Percentiles rank a stretch among this genome's conserved stretches.
These are phyloP conservation scores for Linum trigynum DNA, from an alignment of 345 rosid species.

Conservation along the genomic window DNA sequence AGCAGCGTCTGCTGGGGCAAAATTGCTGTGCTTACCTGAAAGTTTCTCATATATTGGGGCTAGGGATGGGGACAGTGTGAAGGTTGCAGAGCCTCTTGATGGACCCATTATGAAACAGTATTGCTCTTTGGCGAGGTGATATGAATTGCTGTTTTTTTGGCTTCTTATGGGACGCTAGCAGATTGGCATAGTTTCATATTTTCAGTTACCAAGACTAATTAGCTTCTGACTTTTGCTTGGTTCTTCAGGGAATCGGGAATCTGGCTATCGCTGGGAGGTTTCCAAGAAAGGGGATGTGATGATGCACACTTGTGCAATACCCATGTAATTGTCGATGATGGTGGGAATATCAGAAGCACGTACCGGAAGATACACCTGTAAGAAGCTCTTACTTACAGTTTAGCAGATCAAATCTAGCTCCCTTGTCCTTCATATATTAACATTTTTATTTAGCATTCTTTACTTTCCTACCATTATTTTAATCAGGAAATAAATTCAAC, in stretches of 20 bases:
- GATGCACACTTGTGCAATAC: slow-evolving; percentile 66
- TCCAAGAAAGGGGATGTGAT: slow-evolving; percentile 72
- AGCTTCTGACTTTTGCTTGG: background rate
- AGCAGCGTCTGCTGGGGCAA: slow-evolving; percentile 76
- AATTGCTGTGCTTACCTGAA: slow-evolving; percentile 83
- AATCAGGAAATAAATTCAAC: too few relatives aligned
- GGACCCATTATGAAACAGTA: slow-evolving; percentile 79
- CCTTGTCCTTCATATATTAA: background rate
- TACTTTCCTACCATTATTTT: background rate
- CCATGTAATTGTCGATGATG: slow-evolving; percentile 71
- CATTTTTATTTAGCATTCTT: background rate
- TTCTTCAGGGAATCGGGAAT: slow-evolving; percentile 50
- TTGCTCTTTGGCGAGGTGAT: slow-evolving; percentile 78
- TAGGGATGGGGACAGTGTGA: slow-evolving; percentile 58
- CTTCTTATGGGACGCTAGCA: background rate
- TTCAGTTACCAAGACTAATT: background rate
- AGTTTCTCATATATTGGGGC: slow-evolving; percentile 67
- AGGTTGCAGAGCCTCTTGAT: slow-evolving; percentile 61
- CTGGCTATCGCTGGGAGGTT: slow-evolving; percentile 94
- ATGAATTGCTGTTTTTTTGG: background rate
- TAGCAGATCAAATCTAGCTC: background rate
- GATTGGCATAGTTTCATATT: background rate
- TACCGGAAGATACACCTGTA: slow-evolving; percentile 81
- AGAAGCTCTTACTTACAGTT: slow-evolving; percentile 2
- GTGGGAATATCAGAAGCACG: slow-evolving; percentile 56